Base-by-base conservation (phyloP, 352 stramenopile genomes). In the Blastocystis sp. region DNA sequence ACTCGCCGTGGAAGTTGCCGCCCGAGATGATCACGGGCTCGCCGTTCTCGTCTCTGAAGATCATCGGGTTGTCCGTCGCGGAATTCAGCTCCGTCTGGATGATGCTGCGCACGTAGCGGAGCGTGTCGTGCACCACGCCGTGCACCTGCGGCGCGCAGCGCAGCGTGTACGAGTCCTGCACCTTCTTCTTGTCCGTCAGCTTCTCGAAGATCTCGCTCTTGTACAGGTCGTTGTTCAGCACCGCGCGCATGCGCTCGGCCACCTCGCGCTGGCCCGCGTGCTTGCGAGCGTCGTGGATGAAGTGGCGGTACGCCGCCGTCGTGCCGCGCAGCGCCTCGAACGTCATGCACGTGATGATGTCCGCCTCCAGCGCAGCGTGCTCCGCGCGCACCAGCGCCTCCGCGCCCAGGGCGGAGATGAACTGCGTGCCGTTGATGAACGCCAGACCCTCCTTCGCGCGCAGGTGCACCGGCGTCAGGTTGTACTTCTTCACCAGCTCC, bases 61-160 rank as follows among this genome's bases (percentile, higher is more conserved):
- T 94, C 94, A 96, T 96, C 66, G 94, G 94, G 93, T 96, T 96
- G 91, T 96, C 94, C 0, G 94, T 96, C 0, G 93, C 93, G 61
- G 93, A 95, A 92, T 96, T 96, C 92, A 96, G 95, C 91, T 96
- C 94, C n/a, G 95, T 93, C 67, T 95, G 93, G 78, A 96, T 92
- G 62, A 96, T 92, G 39, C 92, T 92, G 70, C 93, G 93, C 41
- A 96, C 94, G 77, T 96, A 96, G 74, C 92, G 90, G 81, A 96
- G 93, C 80, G 94, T 96, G 91, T 97, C 94, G 90, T 96, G 93
- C 63, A 94, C 93, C 59, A 96, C 92, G 41, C 94, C 94, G 91
- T 96, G 94, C 78, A 97, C 94, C 91, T 97, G 94, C 24, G 94
- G 94, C 33, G 93, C 94, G 67, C 94, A 96, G 31, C 94, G 94